Base-by-base conservation (phyloP, 1,284 basidiomycete genomes). In the Fomitopsis palustris region DNA sequence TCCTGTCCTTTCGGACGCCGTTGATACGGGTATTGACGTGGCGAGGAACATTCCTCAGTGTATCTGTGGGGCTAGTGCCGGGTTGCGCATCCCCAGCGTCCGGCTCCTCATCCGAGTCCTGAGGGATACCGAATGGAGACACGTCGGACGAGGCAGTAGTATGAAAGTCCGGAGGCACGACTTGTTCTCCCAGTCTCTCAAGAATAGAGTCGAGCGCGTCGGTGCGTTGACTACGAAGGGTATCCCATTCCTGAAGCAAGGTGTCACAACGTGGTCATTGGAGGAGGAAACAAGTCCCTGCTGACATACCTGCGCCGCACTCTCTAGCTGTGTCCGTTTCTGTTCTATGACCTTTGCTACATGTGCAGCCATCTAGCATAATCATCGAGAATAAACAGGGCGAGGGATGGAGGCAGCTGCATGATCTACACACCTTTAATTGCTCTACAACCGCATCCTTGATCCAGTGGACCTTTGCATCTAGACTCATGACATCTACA, bases 391-490 rank as follows among this genome's bases (percentile, higher is more conserved):
- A 9, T 53, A 16, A n/a, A n/a, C n/a, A n/a, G n/a, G n/a, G 45
- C 14, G 33, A 27, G n/a, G 53, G 6, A 42, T 29, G 17, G 8
- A 25, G 21, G 5, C 35, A 9, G 35, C 51, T 38, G 2, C 53
- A 37, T 29, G 39, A 53, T 17, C 25, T 7, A 57, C 69, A 54
- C 61, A 89, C 90, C 79, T 86, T 85, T 55, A 92, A 78, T 67
- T 93, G 90, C 61, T 90, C 87, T 12, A 84, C 67, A 17, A 92
- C 84, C 2, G 86, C 87, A 41, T 87, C 82, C 35, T 79, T 82
- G 56, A 90, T 78, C 90, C 90, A 93, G 49, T 80, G 79, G 8
- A 91, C 83, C 71, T 87, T 90, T 23, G 90, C 88, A 67, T 92
- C 88, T 21, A 91, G 77, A 0, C 86, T 86, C 5, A 92, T 78